Base-by-base conservation (phyloP, 176 grass and related monocot species). In the Secale cereale region DNA sequence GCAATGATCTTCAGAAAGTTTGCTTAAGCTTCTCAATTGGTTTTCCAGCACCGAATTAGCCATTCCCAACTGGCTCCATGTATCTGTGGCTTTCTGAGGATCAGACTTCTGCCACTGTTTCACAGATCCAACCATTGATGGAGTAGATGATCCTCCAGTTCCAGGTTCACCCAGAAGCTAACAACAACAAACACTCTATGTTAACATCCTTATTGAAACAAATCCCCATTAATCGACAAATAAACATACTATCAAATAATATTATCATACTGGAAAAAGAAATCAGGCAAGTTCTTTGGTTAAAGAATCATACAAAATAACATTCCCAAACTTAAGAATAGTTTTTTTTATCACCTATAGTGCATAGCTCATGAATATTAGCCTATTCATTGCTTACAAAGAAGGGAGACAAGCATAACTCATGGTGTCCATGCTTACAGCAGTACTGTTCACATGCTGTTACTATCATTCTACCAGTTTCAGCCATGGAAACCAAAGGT, bases 101-200 rank as follows among this genome's bases (percentile, higher is more conserved):
- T 94, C 91, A 52, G 86, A 89, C 19, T 95, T 98, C 37, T 94
- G 91, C 93, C 97, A 98, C 48, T 82, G 76, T 78, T 90, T 98
- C 81, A 98, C 97, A 73, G 93, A 89, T 45, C 97, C 97, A 54
- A 95, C 97, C 91, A 98, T 92, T 46, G 97, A 95, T 68, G 97
- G 97, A 52, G 97, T 98, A 81, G 91, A 95, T 89, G 93, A 92
- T 81, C 97, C 97, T 85, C 97, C 97, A 81, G 86, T 82, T 70
- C 93, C 97, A 86, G 93, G 96, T 89, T 98, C 93, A 70, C 96
- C 96, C 15, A 95, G 86, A 80, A 98, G 86, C 93, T 98, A 83
- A 15, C 36, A 59, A 83, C 15, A 83, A 89, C 40, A 22, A 35
- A 62, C 17, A 16, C 4, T 52, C 50, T 52, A 52, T 52, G 37